phyloP scores from a whole-genome alignment of 805 yeast species.

The Huiozyma sinensis region DNA sequence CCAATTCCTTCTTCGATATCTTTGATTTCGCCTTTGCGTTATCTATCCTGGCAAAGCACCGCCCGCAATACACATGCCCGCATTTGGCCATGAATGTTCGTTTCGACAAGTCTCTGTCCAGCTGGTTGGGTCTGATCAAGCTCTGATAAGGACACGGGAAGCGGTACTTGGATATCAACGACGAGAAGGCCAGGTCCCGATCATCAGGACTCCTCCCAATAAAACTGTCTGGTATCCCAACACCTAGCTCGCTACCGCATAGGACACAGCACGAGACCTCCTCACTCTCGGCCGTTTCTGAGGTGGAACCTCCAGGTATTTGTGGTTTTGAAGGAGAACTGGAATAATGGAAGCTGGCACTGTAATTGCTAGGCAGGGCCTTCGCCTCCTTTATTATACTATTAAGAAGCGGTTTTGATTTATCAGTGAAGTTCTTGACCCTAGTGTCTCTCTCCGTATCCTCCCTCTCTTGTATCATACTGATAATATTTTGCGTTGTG shows the following conservation, averaged over 20 bases:
- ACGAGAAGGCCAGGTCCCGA: slow-evolving; percentile 20
- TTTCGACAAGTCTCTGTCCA: slow-evolving; percentile 51
- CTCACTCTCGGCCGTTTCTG: slow-evolving; percentile 16
- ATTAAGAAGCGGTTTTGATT: slow-evolving; percentile 20
- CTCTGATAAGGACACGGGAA: slow-evolving; percentile 62
- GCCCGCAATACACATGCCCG: slow-evolving; percentile 82
- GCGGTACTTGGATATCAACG: slow-evolving; percentile 25
- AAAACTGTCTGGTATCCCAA: slow-evolving; percentile 53
- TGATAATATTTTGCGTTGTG: slow-evolving; percentile 23
- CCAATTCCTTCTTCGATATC: slow-evolving; percentile 17
- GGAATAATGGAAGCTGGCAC: slow-evolving; percentile 19
- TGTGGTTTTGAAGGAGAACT: slow-evolving; percentile 14
- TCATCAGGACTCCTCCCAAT: slow-evolving; percentile 20
- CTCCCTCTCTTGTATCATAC: slow-evolving; percentile 26
- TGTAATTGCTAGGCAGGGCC: slow-evolving; percentile 22
- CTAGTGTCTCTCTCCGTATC: slow-evolving; percentile 21
- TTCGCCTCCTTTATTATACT: slow-evolving; percentile 14
- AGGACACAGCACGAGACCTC: slow-evolving; percentile 43
- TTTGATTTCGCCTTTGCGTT: slow-evolving; percentile 25
- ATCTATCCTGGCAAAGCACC: slow-evolving; percentile 64
- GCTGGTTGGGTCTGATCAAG: slow-evolving; percentile 35
- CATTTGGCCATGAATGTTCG: slow-evolving; percentile 58
- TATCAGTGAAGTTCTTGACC: slow-evolving; percentile 18
- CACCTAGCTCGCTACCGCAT: slow-evolving; percentile 66
- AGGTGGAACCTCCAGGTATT: slow-evolving; percentile 11